Base-by-base conservation (phyloP, 768 basidiomycete genomes). In the Lepiota brunneoincarnata region DNA sequence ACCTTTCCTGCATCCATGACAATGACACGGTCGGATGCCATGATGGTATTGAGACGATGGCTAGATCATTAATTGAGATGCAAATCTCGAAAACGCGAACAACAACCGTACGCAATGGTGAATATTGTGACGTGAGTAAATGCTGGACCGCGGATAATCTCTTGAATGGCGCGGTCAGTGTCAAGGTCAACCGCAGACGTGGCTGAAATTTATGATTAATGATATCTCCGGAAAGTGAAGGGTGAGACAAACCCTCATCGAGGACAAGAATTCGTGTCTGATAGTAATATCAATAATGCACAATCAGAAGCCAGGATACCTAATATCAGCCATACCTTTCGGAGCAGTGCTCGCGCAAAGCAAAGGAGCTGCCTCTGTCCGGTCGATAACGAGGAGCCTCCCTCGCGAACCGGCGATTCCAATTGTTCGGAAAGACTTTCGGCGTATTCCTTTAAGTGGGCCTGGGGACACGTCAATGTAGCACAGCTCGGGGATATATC, bases 181-280 rank as follows among this genome's bases (percentile, higher is more conserved):
- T 95, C 91, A 31, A 94, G 73, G 67, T 95, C 93, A 46, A 95
- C 91, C 17, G 92, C 91, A 35, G 87, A 91, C 4, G 92, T 95
- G 2, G 92, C 90, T 89, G 48, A 45, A 23, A 51, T 57, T 39
- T 52, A 61, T 36, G 24, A 11, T 45, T 49, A 9, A 41, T 54
- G 31, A 28, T 34, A 45, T 38, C 20, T 21, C 41, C n/a, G 42
- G 24, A 35, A 45, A 15, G 21, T 4, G 12, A 12, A 11, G 5
- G 34, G 38, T 15, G 34, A 10, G 20, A 60, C 61, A 59, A 62
- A 82, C 88, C 91, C 81, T 98, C 95, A 64, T 97, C 95, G n/a
- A 98, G 75, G 0, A 97, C 91, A 5, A 98, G 75, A 35, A 97
- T 87, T 69, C 87, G 94, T 15, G 90, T 84, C 82, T 88, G 55